Conservation (phyloP, 139 green algal genomes). For the Chlorella sp. region DNA sequence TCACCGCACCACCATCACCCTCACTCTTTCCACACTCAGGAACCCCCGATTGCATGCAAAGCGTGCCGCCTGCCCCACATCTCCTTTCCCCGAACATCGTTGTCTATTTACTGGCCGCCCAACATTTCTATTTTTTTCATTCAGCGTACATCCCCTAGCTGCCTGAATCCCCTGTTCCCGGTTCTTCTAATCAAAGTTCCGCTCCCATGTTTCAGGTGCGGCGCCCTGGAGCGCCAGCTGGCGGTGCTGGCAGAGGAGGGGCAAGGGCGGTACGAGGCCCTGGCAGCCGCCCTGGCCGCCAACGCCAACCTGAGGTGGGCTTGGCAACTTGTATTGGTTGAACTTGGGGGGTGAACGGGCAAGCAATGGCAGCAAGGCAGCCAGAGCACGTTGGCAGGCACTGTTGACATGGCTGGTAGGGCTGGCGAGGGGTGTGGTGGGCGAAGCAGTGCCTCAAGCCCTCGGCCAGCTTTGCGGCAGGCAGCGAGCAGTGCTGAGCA, state of each 20-base stretch:
- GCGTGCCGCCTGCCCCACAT: too few species aligned
- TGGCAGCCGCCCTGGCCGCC: neutral
- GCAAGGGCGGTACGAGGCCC: conserved; percentile 4
- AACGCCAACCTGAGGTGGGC: neutral
- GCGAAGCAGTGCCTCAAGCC: neutral
- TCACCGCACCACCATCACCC: too few species aligned
- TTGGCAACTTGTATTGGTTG: neutral
- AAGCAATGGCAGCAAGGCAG: neutral
- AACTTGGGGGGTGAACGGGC: too few species aligned
- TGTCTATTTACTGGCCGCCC: too few species aligned
- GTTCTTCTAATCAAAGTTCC: too few species aligned
- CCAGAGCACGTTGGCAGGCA: neutral
- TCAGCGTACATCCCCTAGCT: too few species aligned
- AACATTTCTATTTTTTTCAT: too few species aligned
- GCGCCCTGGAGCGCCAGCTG: conserved; percentile 10
- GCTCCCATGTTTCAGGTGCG: conserved; percentile 1
- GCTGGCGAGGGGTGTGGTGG: neutral
- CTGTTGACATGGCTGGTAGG: neutral
- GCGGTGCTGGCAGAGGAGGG: conserved; percentile 7
- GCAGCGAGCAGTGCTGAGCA: neutral
- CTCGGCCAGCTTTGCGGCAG: neutral
- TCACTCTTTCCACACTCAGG: too few species aligned
- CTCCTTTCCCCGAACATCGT: too few species aligned
- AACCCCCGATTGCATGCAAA: too few species aligned
- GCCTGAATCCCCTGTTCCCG: neutral